Percentiles rank a stretch among this genome's conserved stretches.
These are phyloP conservation scores for Cinnamomum chago DNA, from an alignment of 164 flowering plant species.

Conservation along the genomic window DNA sequence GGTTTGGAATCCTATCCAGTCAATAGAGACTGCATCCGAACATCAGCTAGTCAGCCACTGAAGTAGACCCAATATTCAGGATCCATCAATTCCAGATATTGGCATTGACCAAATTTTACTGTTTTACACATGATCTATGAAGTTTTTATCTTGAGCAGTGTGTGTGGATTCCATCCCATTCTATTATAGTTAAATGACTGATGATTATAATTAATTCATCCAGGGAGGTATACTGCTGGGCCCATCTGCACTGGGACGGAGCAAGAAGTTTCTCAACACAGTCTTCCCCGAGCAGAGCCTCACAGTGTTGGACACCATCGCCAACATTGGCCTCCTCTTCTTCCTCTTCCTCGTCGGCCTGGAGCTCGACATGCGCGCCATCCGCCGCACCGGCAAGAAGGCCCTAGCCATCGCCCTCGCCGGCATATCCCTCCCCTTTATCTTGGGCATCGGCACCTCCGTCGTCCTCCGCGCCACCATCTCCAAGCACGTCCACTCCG, in stretches of 20 bases:
- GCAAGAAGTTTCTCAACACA: conserved; percentile 17
- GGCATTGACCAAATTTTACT: no score
- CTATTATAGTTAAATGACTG: no score
- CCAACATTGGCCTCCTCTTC: conserved; percentile 29
- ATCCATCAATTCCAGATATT: no score
- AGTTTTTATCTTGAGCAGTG: no score
- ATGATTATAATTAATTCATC: not conserved
- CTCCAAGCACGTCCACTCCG: conserved; percentile 13
- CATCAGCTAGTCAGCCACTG: no score
- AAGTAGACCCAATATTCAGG: no score
- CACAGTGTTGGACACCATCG: conserved; percentile 30
- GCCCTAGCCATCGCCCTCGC: conserved; percentile 24
- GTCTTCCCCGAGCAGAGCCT: conserved; percentile 25
- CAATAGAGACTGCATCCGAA: no score
- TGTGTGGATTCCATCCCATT: no score
- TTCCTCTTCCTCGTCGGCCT: conserved; percentile 32
- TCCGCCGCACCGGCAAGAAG: conserved; percentile 24
- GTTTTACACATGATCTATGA: no score
- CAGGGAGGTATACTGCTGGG: conserved; percentile 34
- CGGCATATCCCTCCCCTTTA: conserved; percentile 25
- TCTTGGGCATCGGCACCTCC: conserved; percentile 26
- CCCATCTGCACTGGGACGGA: conserved; percentile 28
- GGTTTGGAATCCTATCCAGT: no score
- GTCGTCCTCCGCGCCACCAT: conserved; percentile 20
- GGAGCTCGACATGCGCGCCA: conserved; percentile 22